Percentiles rank a stretch among this genome's conserved stretches.
Evolutionary conservation across 139 green algal species (phyloP).

Genomic region (Micractinium conductrix): DNA sequence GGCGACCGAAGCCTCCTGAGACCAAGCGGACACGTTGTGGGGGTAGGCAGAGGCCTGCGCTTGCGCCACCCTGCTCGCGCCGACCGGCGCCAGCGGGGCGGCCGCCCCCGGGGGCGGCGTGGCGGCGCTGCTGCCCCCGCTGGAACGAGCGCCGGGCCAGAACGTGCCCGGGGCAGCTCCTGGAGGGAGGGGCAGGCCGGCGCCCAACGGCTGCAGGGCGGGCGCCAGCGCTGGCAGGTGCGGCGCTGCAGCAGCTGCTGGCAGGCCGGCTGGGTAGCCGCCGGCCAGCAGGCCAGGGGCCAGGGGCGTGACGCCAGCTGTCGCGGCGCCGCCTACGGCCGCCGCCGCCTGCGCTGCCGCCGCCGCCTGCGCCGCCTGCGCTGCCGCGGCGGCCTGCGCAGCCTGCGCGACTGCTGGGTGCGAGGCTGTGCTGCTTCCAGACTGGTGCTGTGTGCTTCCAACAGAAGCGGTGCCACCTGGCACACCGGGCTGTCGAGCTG

Average conservation of each 20-base stretch:
- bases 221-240: neutral
- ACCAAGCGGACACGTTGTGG: slow-evolving; percentile 21
- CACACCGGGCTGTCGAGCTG: too few relatives aligned
- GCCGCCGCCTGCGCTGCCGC: neutral
- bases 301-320: too few relatives aligned
- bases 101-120: neutral
- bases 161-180: too few relatives aligned
- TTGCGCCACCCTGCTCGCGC: neutral
- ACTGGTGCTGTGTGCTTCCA: neutral
- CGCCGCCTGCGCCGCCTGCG: neutral
- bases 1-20: neutral
- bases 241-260: neutral
- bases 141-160: too few relatives aligned
- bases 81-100: too few relatives aligned
- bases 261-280: neutral
- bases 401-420: too few relatives aligned
- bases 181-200: neutral
- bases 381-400: too few relatives aligned
- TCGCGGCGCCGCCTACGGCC: neutral
- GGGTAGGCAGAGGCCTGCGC: neutral
- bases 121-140: neutral
- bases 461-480: too few relatives aligned
- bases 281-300: neutral
- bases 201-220: neutral
- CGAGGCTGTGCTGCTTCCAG: slow-evolving; percentile 7